These are phyloP conservation scores for Coniella vitis DNA, from an alignment of 2,329 filamentous ascomycete species.

Conservation along the genomic window DNA sequence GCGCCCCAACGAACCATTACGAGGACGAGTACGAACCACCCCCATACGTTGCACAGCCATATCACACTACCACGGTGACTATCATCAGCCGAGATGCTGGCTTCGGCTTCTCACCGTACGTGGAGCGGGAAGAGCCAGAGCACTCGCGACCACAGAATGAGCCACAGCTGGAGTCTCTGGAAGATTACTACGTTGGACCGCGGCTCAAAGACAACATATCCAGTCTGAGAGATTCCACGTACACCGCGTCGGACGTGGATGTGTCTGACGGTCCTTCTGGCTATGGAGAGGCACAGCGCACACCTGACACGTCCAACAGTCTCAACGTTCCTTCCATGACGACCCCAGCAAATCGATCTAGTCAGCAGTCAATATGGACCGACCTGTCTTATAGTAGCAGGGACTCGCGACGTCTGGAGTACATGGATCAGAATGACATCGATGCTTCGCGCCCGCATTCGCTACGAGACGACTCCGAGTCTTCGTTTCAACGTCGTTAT, in stretches of 20 bases:
- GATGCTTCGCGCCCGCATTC: slow-evolving; percentile 22
- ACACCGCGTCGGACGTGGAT: slow-evolving; percentile 24
- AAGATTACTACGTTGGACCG: slow-evolving; percentile 27
- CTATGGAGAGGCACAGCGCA: slow-evolving; percentile 24
- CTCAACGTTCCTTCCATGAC: slow-evolving; percentile 41
- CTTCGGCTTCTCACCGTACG: slow-evolving; percentile 22
- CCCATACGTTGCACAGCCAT: slow-evolving; percentile 28
- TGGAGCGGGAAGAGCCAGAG: slow-evolving; percentile 12
- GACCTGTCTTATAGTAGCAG: slow-evolving; percentile 38
- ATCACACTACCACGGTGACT: slow-evolving; percentile 42
- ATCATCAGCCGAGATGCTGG: slow-evolving; percentile 41
- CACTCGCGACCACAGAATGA: slow-evolving; percentile 11
- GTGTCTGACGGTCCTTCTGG: slow-evolving; percentile 23
- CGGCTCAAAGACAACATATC: slow-evolving; percentile 28
- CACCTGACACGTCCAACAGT: slow-evolving; percentile 35
- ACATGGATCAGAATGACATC: slow-evolving; percentile 35
- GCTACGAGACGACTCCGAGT: slow-evolving; percentile 13
- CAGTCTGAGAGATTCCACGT: slow-evolving; percentile 26
- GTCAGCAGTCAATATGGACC: slow-evolving; percentile 54
- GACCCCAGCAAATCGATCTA: slow-evolving; percentile 39
- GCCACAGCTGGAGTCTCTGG: slow-evolving; percentile 21
- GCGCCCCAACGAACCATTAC: not conserved
- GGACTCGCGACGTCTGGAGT: slow-evolving; percentile 15
- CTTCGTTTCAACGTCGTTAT: slow-evolving; percentile 9
- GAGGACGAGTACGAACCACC: slow-evolving; percentile 31